Conservation (phyloP, 805 yeast species). For the Vanderwaltozyma verrucispora region DNA sequence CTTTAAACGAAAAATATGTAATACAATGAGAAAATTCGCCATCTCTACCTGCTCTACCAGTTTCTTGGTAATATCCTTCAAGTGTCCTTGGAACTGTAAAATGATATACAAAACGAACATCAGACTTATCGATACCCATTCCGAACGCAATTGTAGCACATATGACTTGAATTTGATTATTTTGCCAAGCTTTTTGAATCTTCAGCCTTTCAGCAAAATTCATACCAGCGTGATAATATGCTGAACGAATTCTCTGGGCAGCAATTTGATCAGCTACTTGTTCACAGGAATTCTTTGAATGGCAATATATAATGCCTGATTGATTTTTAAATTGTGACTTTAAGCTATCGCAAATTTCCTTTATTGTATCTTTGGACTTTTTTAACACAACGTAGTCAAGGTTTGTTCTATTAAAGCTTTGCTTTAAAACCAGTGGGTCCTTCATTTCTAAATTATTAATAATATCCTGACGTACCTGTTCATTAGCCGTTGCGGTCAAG, state of each 20-base stretch:
- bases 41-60: slow-evolving; percentile 98
- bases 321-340: slow-evolving; percentile 39
- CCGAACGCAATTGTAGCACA: slow-evolving; percentile 99
- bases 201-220: slow-evolving; percentile 56
- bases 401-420: slow-evolving; percentile 88
- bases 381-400: slow-evolving; percentile 65
- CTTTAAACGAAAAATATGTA: slow-evolving; percentile 70
- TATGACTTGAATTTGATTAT: slow-evolving; percentile 57
- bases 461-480: slow-evolving; percentile 79
- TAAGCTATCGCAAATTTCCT: slow-evolving; percentile 52
- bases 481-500: slow-evolving; percentile 94
- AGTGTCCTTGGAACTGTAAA: slow-evolving; percentile 79
- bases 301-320: slow-evolving; percentile 91
- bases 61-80: slow-evolving; percentile 97
- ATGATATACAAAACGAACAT: slow-evolving; percentile 88
- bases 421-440: slow-evolving; percentile 62
- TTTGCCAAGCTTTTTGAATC: slow-evolving; percentile 79
- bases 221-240: slow-evolving; percentile 93
- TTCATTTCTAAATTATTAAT: slow-evolving; percentile 62
- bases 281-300: slow-evolving; percentile 83
- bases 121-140: slow-evolving; percentile 98
- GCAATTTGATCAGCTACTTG: slow-evolving; percentile 55
- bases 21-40: slow-evolving; percentile 76
- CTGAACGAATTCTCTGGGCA: slow-evolving; percentile 52
- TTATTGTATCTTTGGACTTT: slow-evolving; percentile 47